Conservation (phyloP, 2,329 filamentous ascomycete genomes). For the Elsinoe fawcettii region DNA sequence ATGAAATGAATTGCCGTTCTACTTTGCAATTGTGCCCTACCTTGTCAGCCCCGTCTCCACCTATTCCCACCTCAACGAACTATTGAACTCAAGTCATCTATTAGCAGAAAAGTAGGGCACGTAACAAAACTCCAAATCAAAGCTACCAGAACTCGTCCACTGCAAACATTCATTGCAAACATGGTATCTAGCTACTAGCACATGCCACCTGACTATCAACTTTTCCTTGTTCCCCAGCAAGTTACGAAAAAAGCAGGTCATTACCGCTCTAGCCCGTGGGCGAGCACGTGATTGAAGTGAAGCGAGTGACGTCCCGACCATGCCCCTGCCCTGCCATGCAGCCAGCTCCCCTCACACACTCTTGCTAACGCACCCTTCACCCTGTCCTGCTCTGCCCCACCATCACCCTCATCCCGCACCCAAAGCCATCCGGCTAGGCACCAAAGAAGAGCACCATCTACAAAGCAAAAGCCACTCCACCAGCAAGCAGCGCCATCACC, state of each 20-base stretch:
- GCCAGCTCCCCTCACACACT: no score
- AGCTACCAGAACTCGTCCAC: not conserved
- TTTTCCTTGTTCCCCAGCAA: not conserved
- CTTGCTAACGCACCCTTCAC: no score
- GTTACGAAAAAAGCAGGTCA: not conserved
- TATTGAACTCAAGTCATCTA: not conserved
- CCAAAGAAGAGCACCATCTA: not conserved
- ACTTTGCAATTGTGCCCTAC: not conserved
- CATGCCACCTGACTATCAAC: not conserved
- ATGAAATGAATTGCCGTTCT: not conserved
- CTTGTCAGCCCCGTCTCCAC: not conserved
- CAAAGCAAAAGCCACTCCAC: constrained; percentile 2
- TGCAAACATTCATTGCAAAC: not conserved
- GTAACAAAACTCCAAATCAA: not conserved
- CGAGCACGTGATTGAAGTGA: not conserved
- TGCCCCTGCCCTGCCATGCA: not conserved
- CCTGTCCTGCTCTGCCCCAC: no score
- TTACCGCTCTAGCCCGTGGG: not conserved
- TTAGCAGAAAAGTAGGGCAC: not conserved
- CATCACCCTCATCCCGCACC: no score
- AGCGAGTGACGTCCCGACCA: not conserved
- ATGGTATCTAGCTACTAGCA: not conserved
- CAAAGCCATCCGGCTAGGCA: no score
- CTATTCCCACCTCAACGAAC: not conserved
- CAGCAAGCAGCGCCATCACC: not conserved